Conservation (phyloP, 805 yeast species). For the Sugiyamaella boreocaroliniensis region DNA sequence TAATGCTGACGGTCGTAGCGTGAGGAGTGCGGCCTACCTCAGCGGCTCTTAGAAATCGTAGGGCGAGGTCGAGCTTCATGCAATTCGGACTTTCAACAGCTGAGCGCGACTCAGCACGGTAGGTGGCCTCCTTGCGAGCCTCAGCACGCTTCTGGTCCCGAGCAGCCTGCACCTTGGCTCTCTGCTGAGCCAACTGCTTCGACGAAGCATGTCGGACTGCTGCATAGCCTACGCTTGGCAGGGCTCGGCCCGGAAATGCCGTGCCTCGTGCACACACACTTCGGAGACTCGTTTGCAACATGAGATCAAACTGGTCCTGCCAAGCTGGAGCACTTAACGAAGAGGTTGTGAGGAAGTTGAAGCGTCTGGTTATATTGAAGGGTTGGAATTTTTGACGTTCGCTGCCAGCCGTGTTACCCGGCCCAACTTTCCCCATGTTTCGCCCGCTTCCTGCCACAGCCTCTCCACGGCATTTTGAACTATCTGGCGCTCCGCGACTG, state of each 20-base stretch:
- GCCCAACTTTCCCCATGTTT: not conserved
- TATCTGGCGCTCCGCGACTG: not conserved
- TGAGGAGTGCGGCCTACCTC: constrained; percentile 78
- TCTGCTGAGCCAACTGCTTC: constrained; percentile 28
- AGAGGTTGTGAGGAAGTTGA: too few relatives aligned
- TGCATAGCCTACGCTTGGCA: not conserved
- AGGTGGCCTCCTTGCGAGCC: constrained; percentile 24
- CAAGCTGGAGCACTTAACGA: too few relatives aligned
- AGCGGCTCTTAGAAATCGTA: constrained; percentile 75
- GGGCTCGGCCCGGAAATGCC: not conserved
- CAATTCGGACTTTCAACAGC: constrained; percentile 52
- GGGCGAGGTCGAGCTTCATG: constrained; percentile 65
- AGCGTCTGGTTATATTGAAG: too few relatives aligned
- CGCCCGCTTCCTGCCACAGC: not conserved
- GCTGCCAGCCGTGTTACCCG: not conserved
- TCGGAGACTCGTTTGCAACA: not conserved
- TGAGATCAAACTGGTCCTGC: too few relatives aligned
- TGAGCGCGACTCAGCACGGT: constrained; percentile 34
- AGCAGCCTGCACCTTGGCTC: constrained; percentile 27
- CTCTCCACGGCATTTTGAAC: not conserved
- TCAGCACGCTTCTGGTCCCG: constrained; percentile 22
- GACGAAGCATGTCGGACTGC: constrained; percentile 26
- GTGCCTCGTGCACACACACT: not conserved
- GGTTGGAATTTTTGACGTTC: not conserved
- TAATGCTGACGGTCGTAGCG: constrained; percentile 64